A percentile compares a stretch with the other conserved stretches of the same genome.
Conservation (phyloP, 2,329 filamentous ascomycete species). For the Blastomyces silverae region DNA sequence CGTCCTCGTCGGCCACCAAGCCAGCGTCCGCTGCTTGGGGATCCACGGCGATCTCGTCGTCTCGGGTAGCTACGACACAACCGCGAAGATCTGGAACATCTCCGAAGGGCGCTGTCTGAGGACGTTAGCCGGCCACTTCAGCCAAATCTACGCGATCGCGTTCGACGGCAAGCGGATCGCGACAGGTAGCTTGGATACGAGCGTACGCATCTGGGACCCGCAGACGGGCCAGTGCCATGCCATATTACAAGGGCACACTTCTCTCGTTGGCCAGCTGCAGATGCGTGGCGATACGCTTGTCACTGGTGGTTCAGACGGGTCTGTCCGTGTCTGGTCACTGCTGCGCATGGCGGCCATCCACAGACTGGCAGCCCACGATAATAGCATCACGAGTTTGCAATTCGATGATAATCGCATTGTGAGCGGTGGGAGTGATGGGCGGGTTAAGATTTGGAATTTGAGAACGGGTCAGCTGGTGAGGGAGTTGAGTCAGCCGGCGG, state of each 20-base stretch:
- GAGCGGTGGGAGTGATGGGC: conserved; percentile 91
- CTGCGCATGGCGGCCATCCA: conserved; percentile 88
- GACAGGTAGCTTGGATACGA: conserved; percentile 92
- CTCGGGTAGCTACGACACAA: conserved; percentile 97
- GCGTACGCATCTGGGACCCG: conserved; percentile 94
- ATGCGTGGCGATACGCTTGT: conserved; percentile 93
- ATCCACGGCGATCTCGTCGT: conserved; percentile 96
- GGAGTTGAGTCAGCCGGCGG: conserved; percentile 82
- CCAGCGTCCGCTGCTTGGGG: conserved; percentile 92
- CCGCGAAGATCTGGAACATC: conserved; percentile 95
- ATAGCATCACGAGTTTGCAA: conserved; percentile 94
- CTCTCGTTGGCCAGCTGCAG: conserved; percentile 90
- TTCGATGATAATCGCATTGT: conserved; percentile 95
- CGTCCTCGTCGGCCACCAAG: conserved; percentile 96
- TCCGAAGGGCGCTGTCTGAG: conserved; percentile 88
- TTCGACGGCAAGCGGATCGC: conserved; percentile 92
- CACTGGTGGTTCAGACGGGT: conserved; percentile 92
- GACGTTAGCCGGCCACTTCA: conserved; percentile 89
- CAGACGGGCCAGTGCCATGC: conserved; percentile 78
- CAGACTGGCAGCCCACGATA: conserved; percentile 90
- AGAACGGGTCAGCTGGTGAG: conserved; percentile 85
- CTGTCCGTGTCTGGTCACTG: conserved; percentile 91
- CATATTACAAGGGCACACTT: conserved; percentile 93
- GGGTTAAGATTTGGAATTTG: conserved; percentile 97
- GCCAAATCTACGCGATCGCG: conserved; percentile 96